phyloP scores from a whole-genome alignment of 371 early-diverging fungal genomes.

The Funneliformis caledonium region DNA sequence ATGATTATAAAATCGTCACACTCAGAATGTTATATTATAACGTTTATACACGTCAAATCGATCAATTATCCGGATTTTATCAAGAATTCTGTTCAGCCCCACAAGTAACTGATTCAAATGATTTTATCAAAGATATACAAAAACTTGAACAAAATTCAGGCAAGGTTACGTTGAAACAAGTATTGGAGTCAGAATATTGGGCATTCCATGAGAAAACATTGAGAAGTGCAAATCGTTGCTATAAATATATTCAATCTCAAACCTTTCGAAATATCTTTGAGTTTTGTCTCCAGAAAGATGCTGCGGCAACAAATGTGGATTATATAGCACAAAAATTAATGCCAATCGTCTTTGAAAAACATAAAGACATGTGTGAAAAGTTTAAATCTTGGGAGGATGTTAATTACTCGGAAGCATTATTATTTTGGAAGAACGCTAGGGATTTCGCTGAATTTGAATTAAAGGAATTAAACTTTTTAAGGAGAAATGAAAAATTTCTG shows the following conservation, averaged over 20 bases:
- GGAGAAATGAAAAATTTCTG: neutral
- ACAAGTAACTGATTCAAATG: neutral
- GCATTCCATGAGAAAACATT: neutral
- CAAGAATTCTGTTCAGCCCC: slow-evolving; percentile 3
- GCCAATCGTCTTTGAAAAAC: neutral
- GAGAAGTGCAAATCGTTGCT: neutral
- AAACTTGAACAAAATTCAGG: neutral
- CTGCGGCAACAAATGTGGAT: neutral
- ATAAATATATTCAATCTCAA: neutral
- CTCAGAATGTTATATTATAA: neutral
- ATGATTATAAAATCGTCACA: neutral
- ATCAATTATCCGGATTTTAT: slow-evolving; percentile 25
- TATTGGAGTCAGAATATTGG: neutral
- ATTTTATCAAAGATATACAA: neutral
- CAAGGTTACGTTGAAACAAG: neutral
- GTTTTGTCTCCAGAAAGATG: neutral
- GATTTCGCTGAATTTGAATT: slow-evolving; percentile 22
- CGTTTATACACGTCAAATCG: neutral
- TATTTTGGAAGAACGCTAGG: slow-evolving; percentile 29
- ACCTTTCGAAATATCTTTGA: slow-evolving; percentile 31
- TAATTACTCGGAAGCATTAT: neutral
- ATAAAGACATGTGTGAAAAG: neutral
- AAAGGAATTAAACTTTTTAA: neutral
- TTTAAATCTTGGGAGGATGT: slow-evolving; percentile 9
- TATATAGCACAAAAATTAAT: slow-evolving; percentile 1